Evolutionary conservation across 2,329 filamentous ascomycete species (phyloP).

Genomic region (Aspergillus phoenicis): DNA sequence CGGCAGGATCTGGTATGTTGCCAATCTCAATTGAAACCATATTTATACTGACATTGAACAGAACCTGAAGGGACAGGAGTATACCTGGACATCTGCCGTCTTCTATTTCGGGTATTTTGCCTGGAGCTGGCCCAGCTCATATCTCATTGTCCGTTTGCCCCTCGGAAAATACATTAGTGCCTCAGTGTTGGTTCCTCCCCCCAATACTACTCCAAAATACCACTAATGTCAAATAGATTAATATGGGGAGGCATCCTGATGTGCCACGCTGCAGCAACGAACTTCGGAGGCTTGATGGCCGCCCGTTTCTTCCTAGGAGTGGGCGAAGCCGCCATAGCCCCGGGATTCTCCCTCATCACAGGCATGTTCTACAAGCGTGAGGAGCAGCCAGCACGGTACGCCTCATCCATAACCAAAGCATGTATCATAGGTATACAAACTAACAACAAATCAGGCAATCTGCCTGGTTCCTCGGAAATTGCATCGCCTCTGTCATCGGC

Average conservation of each 20-base stretch:
- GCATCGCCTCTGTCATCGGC: slow-evolving; percentile 34
- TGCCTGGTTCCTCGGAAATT: slow-evolving; percentile 40
- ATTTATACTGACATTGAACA: slow-evolving; percentile 13
- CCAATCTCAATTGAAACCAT: too few relatives aligned
- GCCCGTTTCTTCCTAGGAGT: slow-evolving; percentile 43
- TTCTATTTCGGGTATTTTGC: slow-evolving; percentile 42
- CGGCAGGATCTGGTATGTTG: slow-evolving; percentile 26
- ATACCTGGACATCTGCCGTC: slow-evolving; percentile 35
- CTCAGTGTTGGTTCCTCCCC: slow-evolving; percentile 31
- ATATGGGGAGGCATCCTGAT: slow-evolving; percentile 38
- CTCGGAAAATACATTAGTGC: slow-evolving; percentile 32
- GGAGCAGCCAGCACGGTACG: slow-evolving; percentile 34
- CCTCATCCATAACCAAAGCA: too few relatives aligned
- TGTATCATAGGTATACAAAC: not conserved
- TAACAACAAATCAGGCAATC: slow-evolving; percentile 28
- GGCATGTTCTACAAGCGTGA: slow-evolving; percentile 40
- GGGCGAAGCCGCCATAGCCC: slow-evolving; percentile 33
- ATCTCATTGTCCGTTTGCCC: slow-evolving; percentile 39
- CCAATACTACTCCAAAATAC: slow-evolving; percentile 2
- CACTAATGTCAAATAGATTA: slow-evolving; percentile 30
- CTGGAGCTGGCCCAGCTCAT: slow-evolving; percentile 45
- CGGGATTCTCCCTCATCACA: slow-evolving; percentile 42
- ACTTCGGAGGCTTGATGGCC: slow-evolving; percentile 39
- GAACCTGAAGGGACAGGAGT: slow-evolving; percentile 31
- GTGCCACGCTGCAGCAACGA: slow-evolving; percentile 35